These are phyloP conservation scores for Melampsora americana DNA, from an alignment of 1,284 basidiomycete genomes.

Conservation along the genomic window DNA sequence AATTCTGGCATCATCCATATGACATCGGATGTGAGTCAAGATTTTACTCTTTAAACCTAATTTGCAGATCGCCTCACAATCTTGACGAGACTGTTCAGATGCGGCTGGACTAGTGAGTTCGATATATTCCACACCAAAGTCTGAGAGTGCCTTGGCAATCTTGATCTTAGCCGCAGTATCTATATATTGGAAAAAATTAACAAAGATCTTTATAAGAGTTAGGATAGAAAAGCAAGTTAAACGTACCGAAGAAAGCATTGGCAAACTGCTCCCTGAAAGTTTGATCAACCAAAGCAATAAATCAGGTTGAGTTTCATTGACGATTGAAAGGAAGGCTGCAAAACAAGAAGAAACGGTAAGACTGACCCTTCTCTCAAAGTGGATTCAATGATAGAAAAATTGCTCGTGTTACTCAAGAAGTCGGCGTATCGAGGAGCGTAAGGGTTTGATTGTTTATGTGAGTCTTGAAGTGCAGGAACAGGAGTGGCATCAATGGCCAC, in stretches of 20 bases:
- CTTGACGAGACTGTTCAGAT: slow-evolving; percentile 87
- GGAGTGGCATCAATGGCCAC: slow-evolving; percentile 32
- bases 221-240: neutral
- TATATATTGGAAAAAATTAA: neutral
- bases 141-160: slow-evolving; percentile 91
- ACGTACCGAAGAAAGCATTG: slow-evolving; percentile 81
- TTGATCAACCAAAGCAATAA: slow-evolving; percentile 56
- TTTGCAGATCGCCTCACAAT: slow-evolving; percentile 99
- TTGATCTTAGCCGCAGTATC: slow-evolving; percentile 99
- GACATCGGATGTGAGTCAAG: slow-evolving; percentile 97
- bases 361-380: slow-evolving; percentile 44
- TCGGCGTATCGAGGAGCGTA: slow-evolving; percentile 45
- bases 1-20: slow-evolving; percentile 99
- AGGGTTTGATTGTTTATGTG: slow-evolving; percentile 37
- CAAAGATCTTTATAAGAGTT: neutral
- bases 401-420: slow-evolving; percentile 70
- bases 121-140: slow-evolving; percentile 99
- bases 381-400: slow-evolving; percentile 60
- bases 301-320: neutral
- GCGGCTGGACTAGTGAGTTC: slow-evolving; percentile 98
- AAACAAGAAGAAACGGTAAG: neutral
- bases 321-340: neutral
- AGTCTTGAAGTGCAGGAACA: neutral
- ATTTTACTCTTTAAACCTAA: slow-evolving; percentile 96
- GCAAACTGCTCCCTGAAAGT: slow-evolving; percentile 82